Base-by-base conservation (phyloP, 305 asterid genomes). In the Fraxinus paxiana region DNA sequence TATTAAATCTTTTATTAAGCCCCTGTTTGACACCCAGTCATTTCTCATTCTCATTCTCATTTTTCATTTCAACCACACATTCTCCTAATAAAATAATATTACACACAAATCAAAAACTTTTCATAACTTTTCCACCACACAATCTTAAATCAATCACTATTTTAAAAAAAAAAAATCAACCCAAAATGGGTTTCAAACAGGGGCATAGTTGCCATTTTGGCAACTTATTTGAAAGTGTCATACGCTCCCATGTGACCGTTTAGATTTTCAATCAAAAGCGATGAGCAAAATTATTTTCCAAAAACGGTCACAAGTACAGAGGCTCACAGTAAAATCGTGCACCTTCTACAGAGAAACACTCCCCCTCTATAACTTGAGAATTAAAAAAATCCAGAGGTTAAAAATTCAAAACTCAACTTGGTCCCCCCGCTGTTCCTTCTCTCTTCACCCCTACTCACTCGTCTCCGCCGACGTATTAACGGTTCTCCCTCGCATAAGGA, bases 401-500 rank as follows among this genome's bases (percentile, higher is more conserved):
- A 51, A 82, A 1, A n/a, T 69, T 80, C 82, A 2, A 80, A 84
- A 82, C 84, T 77, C 79, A 67, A 70, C 82, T 72, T 78, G 80
- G 76, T 38, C 77, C 80, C 69, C 18, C 54, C 13, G n/a, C 54
- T 30, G 67, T 76, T 41, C 33, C 54, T 63, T 72, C 84, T 75
- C 87, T 46, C 76, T 2, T 18, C 59, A 2, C 35, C 35, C 20
- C 65, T 22, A 1, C 37, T 75, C 24, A 12, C 37, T 17, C 18
- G 13, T 33, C 75, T 61, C 75, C 87, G 85, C 88, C 85, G 70
- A 85, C 83, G 72, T 30, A 80, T 77, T 78, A 89, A 87, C 92
- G 88, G 87, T 82, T 83, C 89, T 82, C 89, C 92, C 91, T 75
- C 88, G 89, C 63, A 54, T 75, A 33, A 82, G 83, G 88, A 83